Evolutionary conservation across 805 yeast genomes (phyloP).

Genomic region (Yamadazyma nakazawae): DNA sequence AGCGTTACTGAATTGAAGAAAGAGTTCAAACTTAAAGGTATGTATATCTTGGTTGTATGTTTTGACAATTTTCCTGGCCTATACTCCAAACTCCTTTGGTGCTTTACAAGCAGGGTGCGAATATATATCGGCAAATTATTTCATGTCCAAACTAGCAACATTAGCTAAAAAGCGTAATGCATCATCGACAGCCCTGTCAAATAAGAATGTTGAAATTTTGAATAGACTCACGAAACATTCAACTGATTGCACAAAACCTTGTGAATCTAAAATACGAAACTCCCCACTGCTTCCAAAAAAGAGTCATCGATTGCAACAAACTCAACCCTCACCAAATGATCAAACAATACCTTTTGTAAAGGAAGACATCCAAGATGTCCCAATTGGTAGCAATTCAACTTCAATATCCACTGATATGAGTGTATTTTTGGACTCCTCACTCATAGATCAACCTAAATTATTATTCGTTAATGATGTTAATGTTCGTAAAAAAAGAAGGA

Average conservation of each 20-base stretch:
- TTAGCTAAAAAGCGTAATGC: constrained; percentile 42
- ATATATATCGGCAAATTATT: neutral
- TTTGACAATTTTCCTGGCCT: neutral
- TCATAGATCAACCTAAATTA: constrained; percentile 1
- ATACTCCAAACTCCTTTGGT: neutral
- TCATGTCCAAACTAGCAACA: constrained; percentile 41
- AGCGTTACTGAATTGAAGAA: constrained; percentile 47
- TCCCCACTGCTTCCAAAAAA: neutral
- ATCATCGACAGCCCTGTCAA: neutral
- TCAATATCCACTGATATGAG: neutral
- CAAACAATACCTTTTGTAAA: neutral
- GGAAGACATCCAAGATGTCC: neutral
- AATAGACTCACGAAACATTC: constrained; percentile 10
- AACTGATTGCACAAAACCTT: neutral
- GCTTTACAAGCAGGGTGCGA: neutral
- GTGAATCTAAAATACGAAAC: constrained; percentile 6
- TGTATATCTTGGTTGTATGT: constrained; percentile 3
- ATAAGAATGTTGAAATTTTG: constrained; percentile 19
- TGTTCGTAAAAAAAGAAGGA: constrained; percentile 20
- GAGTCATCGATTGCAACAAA: neutral
- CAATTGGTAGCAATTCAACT: neutral
- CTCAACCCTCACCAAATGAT: neutral
- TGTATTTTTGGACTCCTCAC: constrained; percentile 7
- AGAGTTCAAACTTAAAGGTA: constrained; percentile 17
- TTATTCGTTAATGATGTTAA: constrained; percentile 1